Percentiles rank a stretch among this genome's conserved stretches.
phyloP scores from a whole-genome alignment of 1,284 basidiomycete genomes.

The Rhodotorula sp. region DNA sequence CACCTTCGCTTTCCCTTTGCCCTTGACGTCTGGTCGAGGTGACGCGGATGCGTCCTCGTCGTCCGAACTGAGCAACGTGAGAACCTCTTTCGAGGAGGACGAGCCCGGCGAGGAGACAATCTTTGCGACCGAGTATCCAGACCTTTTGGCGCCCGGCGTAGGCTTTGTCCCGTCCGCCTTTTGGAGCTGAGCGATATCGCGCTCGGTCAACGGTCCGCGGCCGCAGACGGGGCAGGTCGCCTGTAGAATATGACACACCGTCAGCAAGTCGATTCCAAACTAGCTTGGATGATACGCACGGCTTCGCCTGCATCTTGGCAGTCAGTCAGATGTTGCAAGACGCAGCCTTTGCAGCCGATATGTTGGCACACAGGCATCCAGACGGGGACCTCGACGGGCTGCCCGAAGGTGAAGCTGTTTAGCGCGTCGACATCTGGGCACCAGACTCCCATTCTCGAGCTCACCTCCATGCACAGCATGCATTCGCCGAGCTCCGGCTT shows the following conservation, averaged over 20 bases:
- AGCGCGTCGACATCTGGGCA: neutral
- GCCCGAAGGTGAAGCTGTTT: neutral
- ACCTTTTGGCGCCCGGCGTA: conserved; percentile 16
- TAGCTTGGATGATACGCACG: conserved; percentile 43
- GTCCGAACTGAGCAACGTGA: conserved; percentile 35
- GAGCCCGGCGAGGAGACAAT: conserved; percentile 23
- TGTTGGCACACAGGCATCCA: conserved; percentile 50
- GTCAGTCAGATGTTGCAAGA: conserved; percentile 64
- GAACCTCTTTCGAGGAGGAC: conserved; percentile 17
- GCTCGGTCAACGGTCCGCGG: conserved; percentile 24
- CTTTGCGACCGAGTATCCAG: conserved; percentile 23
- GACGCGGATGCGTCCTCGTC: conserved; percentile 20
- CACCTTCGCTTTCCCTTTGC: conserved; percentile 15
- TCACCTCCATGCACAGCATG: conserved; percentile 48
- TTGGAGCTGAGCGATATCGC: conserved; percentile 20
- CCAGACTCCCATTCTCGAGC: neutral
- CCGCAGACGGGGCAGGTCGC: conserved; percentile 32
- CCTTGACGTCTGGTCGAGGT: conserved; percentile 2
- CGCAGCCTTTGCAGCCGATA: conserved; percentile 70
- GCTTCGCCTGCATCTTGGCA: conserved; percentile 66
- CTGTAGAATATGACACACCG: neutral
- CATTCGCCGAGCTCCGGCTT: conserved; percentile 44
- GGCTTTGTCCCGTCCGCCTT: conserved; percentile 18
- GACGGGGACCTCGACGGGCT: conserved; percentile 39
- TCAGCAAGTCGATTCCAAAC: neutral